A percentile compares a stretch with the other conserved stretches of the same genome.
Evolutionary conservation across 768 basidiomycete species (phyloP).

Genomic region (Hericium alpestre): DNA sequence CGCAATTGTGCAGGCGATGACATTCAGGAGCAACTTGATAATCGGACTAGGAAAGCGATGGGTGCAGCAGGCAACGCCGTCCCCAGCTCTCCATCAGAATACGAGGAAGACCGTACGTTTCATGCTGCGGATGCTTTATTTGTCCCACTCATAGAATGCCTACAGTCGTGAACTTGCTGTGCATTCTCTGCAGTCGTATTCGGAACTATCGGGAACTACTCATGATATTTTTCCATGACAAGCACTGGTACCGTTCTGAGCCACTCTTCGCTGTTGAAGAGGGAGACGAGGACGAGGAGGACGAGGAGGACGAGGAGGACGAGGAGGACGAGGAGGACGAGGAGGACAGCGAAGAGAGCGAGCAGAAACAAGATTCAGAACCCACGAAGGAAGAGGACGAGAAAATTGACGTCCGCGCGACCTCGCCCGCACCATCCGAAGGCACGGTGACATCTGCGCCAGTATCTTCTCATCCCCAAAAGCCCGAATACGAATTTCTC

Average conservation of each 20-base stretch:
- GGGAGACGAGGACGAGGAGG: slow-evolving; percentile 57
- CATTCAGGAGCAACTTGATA: slow-evolving; percentile 78
- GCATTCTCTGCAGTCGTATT: slow-evolving; percentile 87
- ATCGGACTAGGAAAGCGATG: slow-evolving; percentile 52
- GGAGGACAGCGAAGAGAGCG: slow-evolving; percentile 25
- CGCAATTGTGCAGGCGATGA: slow-evolving; percentile 89
- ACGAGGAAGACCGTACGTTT: slow-evolving; percentile 77
- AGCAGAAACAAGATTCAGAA: slow-evolving; percentile 11
- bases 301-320: slow-evolving; percentile 51
- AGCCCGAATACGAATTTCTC: slow-evolving; percentile 89
- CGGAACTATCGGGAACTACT: slow-evolving; percentile 80
- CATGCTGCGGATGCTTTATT: not conserved
- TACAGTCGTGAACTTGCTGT: slow-evolving; percentile 82
- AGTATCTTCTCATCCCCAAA: slow-evolving; percentile 35
- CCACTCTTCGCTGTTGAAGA: slow-evolving; percentile 69
- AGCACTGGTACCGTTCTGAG: slow-evolving; percentile 74
- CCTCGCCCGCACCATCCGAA: slow-evolving; percentile 57
- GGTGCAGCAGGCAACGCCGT: slow-evolving; percentile 72
- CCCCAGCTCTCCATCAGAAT: slow-evolving; percentile 71
- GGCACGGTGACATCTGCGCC: slow-evolving; percentile 41
- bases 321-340: slow-evolving; percentile 56
- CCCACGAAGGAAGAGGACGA: slow-evolving; percentile 8
- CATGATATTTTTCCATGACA: slow-evolving; percentile 96
- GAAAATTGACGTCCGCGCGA: slow-evolving; percentile 11
- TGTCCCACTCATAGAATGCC: slow-evolving; percentile 1